Evolutionary conservation across 2,329 filamentous ascomycete genomes (phyloP), one percentile per base, ranked within the genome.

Genomic region (Nectriaceae sp.): DNA sequence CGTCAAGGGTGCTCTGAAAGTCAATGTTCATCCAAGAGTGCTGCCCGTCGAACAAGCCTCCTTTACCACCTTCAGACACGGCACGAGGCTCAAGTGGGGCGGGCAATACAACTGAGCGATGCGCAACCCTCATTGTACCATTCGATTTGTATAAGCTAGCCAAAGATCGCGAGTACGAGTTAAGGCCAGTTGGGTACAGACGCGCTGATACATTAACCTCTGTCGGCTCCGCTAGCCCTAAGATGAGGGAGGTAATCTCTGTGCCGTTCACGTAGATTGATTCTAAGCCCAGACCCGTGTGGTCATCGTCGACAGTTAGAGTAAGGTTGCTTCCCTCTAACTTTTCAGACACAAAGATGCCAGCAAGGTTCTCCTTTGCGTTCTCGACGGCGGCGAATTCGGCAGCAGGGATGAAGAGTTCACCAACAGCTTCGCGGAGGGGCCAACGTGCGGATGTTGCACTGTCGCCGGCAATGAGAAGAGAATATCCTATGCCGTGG

Each of bases 401-500:
- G 4, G 53, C 50, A 8, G 59, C 54, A 2, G 54, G 52, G 4
- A 62, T 39, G 1, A 63, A 60, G 3, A 42, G 38, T 3, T 51
- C 54, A 2, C 54, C 57, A 3, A 60, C 31, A 4, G 44, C 11
- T 2, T 56, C 44, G 2, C 58, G 52, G 1, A 65, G 43, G 2
- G 52, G 46, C 39, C 50, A 55, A 4, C 53, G 52, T 1, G 46
- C 59, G 0, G 38, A 8, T 5, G 58, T 47, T 2, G 63, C 59
- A 0, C 53, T 54, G 0, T 42, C 22, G 0, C 65, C 63, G 1
- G 62, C 65, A 2, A 61, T 37, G 15, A 68, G 29, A 8, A 69
- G 35, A 6, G 60, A 56, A 41, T 62, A 66, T 4, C 45, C 48
- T 5, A 75, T 47, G 33, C 68, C 67, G 49, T 76, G 75, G 52